These are phyloP conservation scores for Leccinum longicurvipes DNA, from an alignment of 768 basidiomycete genomes.

Conservation along the genomic window DNA sequence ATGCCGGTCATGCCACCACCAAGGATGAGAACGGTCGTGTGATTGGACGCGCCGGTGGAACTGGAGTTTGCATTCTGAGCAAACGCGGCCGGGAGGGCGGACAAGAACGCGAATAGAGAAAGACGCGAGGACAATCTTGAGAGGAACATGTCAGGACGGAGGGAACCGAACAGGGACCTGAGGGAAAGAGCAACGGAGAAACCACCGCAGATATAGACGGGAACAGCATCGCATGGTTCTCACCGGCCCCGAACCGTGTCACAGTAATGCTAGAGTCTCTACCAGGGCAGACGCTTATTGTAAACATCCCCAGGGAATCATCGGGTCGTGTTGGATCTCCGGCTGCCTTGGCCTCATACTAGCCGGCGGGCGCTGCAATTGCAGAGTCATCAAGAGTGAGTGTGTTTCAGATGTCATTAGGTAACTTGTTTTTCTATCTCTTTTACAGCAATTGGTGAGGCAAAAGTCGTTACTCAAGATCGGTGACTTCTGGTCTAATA, in stretches of 20 bases:
- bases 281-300: background rate
- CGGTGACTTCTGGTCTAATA: background rate
- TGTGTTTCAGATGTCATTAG: too few species aligned
- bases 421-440: too few species aligned
- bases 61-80: conserved; percentile 4
- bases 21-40: conserved; percentile 49
- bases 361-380: too few species aligned
- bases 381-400: too few species aligned
- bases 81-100: background rate
- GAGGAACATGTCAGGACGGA: conserved; percentile 11
- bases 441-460: too few species aligned
- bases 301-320: background rate
- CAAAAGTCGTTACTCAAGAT: background rate
- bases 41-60: conserved; percentile 3
- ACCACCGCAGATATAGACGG: background rate
- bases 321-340: background rate
- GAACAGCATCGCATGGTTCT: background rate
- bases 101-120: conserved; percentile 3
- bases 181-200: background rate
- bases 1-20: conserved; percentile 67
- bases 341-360: background rate
- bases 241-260: background rate
- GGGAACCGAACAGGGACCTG: background rate
- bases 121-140: background rate
- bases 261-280: background rate